These are phyloP conservation scores for Epicoccum sorghinum DNA, from an alignment of 2,329 filamentous ascomycete genomes.

Conservation along the genomic window DNA sequence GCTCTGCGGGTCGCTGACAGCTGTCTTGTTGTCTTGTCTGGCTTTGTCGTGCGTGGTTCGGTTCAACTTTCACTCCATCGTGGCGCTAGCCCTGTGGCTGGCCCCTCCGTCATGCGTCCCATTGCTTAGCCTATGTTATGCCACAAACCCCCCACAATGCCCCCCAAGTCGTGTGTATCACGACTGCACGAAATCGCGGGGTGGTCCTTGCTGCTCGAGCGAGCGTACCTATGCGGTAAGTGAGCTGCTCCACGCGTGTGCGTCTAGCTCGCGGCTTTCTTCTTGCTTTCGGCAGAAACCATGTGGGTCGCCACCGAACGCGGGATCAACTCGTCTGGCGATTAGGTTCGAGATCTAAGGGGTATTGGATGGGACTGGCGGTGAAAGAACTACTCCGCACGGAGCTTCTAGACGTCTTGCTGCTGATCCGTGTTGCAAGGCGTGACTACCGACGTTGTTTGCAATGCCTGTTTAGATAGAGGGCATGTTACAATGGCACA, in stretches of 20 bases:
- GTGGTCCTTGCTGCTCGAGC: conserved; percentile 16
- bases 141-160: conserved; percentile 7
- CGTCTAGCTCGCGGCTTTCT: conserved; percentile 11
- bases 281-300: conserved; percentile 5
- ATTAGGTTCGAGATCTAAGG: conserved; percentile 18
- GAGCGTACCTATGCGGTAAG: conserved; percentile 15
- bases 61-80: conserved; percentile 8
- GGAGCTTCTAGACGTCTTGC: conserved; percentile 5
- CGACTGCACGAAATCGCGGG: conserved; percentile 25
- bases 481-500: not conserved
- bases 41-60: conserved; percentile 1
- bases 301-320: conserved; percentile 15
- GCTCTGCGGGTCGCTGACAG: conserved; percentile 18
- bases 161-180: conserved; percentile 17
- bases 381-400: not conserved
- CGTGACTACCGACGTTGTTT: not conserved
- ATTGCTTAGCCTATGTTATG: conserved; percentile 9
- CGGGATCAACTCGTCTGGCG: conserved; percentile 10
- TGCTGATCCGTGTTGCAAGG: not conserved
- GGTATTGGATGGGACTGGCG: conserved; percentile 9
- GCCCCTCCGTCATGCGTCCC: not conserved
- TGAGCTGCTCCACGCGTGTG: conserved; percentile 16
- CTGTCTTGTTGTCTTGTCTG: conserved; percentile 8
- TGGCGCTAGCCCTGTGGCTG: conserved; percentile 11
- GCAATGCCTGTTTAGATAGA: not conserved